A percentile compares a stretch with the other conserved stretches of the same genome.
These are phyloP conservation scores for Arthrobotrys sphaeroides DNA, from an alignment of 2,329 filamentous ascomycete genomes.

Conservation along the genomic window DNA sequence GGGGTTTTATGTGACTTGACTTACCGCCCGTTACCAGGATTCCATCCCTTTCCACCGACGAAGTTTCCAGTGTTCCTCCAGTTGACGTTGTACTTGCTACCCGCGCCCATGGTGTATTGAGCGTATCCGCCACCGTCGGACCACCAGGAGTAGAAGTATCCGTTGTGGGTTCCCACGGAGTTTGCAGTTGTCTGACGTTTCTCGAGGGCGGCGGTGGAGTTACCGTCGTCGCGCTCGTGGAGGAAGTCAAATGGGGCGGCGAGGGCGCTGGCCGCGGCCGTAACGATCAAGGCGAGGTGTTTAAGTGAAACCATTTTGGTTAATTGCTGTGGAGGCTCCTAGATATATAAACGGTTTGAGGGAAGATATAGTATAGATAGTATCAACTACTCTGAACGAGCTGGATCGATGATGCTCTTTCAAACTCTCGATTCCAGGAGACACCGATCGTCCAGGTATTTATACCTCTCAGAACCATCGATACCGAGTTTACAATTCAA, in stretches of 20 bases:
- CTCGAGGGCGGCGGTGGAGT: conserved; percentile 53
- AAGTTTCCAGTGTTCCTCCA: conserved; percentile 66
- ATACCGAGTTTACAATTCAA: not conserved
- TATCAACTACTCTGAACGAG: not conserved
- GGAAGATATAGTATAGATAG: not conserved
- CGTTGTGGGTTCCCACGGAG: conserved; percentile 67
- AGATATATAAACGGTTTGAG: not conserved
- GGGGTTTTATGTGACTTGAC: too few relatives aligned
- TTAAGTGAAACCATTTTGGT: conserved; percentile 32
- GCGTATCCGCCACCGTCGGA: conserved; percentile 66
- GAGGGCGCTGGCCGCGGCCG: conserved; percentile 60
- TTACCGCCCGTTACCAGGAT: conserved; percentile 60
- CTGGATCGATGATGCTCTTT: not conserved
- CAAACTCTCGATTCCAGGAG: not conserved
- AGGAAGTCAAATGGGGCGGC: conserved; percentile 61
- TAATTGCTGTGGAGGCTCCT: too few relatives aligned
- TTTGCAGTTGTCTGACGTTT: conserved; percentile 62
- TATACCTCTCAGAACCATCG: not conserved
- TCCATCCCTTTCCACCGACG: conserved; percentile 68
- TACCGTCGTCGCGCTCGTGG: conserved; percentile 42
- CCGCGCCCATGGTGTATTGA: conserved; percentile 67
- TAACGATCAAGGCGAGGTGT: conserved; percentile 14
- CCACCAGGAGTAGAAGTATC: conserved; percentile 72
- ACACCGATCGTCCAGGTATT: not conserved
- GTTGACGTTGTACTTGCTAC: conserved; percentile 65